Percentiles rank a stretch among this genome's conserved stretches.
Conservation (phyloP, 257 asterid genomes). For the Voacanga thouarsii region DNA sequence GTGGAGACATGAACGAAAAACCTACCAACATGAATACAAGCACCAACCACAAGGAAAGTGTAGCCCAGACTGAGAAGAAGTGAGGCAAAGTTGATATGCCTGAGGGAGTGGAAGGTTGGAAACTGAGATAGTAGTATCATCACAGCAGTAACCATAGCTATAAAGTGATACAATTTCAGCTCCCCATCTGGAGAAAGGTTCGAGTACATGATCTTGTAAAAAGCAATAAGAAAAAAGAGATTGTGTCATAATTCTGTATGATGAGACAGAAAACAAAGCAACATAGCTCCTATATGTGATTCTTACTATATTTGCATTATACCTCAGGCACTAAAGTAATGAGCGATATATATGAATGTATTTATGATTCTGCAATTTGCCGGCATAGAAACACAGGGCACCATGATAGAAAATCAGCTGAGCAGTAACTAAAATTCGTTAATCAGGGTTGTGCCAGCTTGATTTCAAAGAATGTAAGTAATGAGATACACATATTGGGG, state of each 20-base stretch:
- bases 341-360: background rate
- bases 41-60: constrained; percentile 81
- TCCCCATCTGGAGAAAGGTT: constrained; percentile 67
- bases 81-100: constrained; percentile 76
- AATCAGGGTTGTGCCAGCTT: background rate
- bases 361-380: background rate
- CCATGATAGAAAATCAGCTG: background rate
- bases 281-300: background rate
- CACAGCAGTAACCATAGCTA: constrained; percentile 77
- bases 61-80: constrained; percentile 82
- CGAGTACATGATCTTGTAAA: constrained; percentile 75
- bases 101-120: constrained; percentile 93
- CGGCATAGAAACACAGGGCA: background rate
- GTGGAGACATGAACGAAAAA: constrained; percentile 3
- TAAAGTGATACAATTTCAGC: constrained; percentile 72
- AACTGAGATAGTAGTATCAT: constrained; percentile 89
- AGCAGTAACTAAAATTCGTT: background rate
- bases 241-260: constrained; percentile 6
- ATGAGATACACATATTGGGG: no score
- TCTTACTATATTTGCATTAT: background rate
- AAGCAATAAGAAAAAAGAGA: constrained; percentile 8
- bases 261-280: background rate
- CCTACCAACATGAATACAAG: constrained; percentile 77
- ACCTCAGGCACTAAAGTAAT: background rate
- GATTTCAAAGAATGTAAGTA: background rate